Evolutionary conservation across 129 eudicot genomes (phyloP).

Genomic region (Tagetes patula): DNA sequence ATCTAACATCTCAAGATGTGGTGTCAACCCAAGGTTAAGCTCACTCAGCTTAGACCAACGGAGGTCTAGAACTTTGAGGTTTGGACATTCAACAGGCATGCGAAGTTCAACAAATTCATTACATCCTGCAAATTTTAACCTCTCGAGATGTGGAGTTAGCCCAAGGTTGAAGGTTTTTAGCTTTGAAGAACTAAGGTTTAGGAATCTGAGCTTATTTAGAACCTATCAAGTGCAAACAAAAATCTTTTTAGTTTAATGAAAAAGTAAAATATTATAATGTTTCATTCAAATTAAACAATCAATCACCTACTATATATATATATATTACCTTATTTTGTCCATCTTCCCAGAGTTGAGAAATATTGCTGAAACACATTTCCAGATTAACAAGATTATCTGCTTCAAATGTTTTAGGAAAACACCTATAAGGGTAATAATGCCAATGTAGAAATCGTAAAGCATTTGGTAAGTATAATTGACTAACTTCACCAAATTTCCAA

Average conservation of each 20-base stretch:
- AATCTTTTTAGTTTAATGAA: background rate
- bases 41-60: background rate
- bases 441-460: slow-evolving; percentile 21
- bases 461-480: background rate
- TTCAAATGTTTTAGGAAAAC: slow-evolving; percentile 23
- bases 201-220: slow-evolving; percentile 22
- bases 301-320: background rate
- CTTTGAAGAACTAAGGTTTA: slow-evolving; percentile 1
- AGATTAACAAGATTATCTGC: slow-evolving; percentile 27
- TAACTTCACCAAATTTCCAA: background rate
- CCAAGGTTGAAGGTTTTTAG: slow-evolving; percentile 20
- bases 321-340: slow-evolving; percentile 24
- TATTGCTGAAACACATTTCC: slow-evolving; percentile 1
- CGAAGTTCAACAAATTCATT: slow-evolving; percentile 15
- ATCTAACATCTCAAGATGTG: slow-evolving; percentile 1
- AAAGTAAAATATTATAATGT: background rate
- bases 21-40: background rate
- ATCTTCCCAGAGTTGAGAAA: slow-evolving; percentile 26
- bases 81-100: background rate
- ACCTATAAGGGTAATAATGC: background rate
- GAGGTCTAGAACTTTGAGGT: slow-evolving; percentile 2
- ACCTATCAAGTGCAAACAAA: background rate
- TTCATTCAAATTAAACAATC: background rate
- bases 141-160: slow-evolving; percentile 27
- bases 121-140: slow-evolving; percentile 7